Conservation (phyloP, 2,329 filamentous ascomycete genomes). For the Pseudopyrenochaeta lycopersici region DNA sequence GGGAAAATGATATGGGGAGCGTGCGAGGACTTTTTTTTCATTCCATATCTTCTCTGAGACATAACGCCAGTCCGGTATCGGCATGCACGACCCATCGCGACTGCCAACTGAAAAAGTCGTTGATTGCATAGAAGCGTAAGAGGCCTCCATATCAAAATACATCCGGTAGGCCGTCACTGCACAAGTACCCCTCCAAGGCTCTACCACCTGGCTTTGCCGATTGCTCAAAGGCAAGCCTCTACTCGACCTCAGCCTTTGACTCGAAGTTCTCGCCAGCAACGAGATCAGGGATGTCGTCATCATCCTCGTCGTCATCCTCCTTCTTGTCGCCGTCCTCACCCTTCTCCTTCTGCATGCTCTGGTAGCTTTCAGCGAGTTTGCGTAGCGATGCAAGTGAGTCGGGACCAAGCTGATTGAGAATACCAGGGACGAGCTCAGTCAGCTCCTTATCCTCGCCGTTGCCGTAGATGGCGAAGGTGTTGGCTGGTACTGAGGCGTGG, state of each 20-base stretch:
- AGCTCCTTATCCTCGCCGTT: constrained; percentile 99
- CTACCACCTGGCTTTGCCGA: constrained; percentile 25
- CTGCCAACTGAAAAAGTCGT: constrained; percentile 30
- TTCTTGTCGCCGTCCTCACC: constrained; percentile 78
- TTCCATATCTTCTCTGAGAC: constrained; percentile 45
- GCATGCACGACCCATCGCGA: constrained; percentile 41
- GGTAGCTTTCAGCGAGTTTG: constrained; percentile 99
- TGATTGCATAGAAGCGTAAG: constrained; percentile 22
- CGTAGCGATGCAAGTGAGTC: constrained; percentile 97
- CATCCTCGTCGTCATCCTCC: constrained; percentile 66
- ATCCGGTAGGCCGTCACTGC: constrained; percentile 31
- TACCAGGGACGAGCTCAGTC: constrained; percentile 97
- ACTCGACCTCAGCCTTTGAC: constrained; percentile 86
- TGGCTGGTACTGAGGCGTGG: constrained; percentile 94
- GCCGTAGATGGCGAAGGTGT: constrained; percentile 99
- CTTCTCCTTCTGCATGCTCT: constrained; percentile 96
- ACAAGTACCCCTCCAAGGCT: constrained; percentile 24
- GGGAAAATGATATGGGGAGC: constrained; percentile 8
- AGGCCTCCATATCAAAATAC: constrained; percentile 32
- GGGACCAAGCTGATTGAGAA: constrained; percentile 99
- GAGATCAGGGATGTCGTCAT: constrained; percentile 94
- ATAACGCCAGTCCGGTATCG: constrained; percentile 45
- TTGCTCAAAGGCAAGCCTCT: constrained; percentile 48
- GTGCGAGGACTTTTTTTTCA: constrained; percentile 48
- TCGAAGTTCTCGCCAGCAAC: constrained; percentile 99